A percentile compares a stretch with the other conserved stretches of the same genome.
These are phyloP conservation scores for Arthrocladium fulminans DNA, from an alignment of 2,329 filamentous ascomycete species.

Conservation along the genomic window DNA sequence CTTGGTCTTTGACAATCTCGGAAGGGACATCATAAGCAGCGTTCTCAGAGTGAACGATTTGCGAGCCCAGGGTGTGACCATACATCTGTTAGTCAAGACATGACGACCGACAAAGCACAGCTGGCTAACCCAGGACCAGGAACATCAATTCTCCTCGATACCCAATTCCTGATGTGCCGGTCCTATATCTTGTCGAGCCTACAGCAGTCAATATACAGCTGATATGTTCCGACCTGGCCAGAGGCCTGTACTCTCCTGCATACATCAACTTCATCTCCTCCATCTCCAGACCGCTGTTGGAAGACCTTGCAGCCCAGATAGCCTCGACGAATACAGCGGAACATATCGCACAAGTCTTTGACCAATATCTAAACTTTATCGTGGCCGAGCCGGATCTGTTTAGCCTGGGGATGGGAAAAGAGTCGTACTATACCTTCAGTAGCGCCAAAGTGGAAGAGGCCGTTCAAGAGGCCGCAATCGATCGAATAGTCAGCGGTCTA, in stretches of 20 bases:
- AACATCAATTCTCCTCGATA: conserved; percentile 74
- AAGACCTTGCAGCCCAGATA: conserved; percentile 88
- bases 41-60: conserved; percentile 90
- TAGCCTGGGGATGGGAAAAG: conserved; percentile 83
- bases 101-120: not conserved
- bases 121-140: conserved; percentile 36
- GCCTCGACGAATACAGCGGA: conserved; percentile 77
- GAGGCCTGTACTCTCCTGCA: conserved; percentile 80
- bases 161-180: conserved; percentile 90
- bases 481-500: conserved; percentile 88
- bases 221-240: conserved; percentile 78
- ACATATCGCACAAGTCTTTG: conserved; percentile 82
- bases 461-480: conserved; percentile 75
- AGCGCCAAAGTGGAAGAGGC: conserved; percentile 85
- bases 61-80: conserved; percentile 86
- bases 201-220: conserved; percentile 68
- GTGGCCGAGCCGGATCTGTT: conserved; percentile 94
- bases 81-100: conserved; percentile 64
- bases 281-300: conserved; percentile 76
- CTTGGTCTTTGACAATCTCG: conserved; percentile 84
- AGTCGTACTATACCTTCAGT: conserved; percentile 70
- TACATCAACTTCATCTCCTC: conserved; percentile 97
- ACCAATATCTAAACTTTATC: conserved; percentile 96
- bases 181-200: conserved; percentile 92
- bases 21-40: conserved; percentile 92